phyloP scores from a whole-genome alignment of 495 filamentous ascomycete species.

The Terfezia boudieri region DNA sequence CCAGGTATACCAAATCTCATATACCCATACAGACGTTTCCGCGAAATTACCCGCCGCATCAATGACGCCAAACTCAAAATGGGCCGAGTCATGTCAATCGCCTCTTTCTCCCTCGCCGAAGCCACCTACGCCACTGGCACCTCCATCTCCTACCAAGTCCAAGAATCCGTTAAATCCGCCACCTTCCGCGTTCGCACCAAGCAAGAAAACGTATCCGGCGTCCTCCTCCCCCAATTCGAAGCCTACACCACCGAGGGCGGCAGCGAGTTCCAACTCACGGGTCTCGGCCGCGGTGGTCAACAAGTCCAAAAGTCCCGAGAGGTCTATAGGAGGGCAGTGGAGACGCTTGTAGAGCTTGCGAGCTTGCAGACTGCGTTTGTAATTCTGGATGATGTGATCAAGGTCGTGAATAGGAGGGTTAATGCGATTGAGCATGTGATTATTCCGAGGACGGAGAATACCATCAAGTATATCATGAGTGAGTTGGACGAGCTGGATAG shows the following conservation, averaged over 20 bases:
- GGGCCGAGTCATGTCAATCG: constrained; percentile 98
- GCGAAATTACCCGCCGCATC: constrained; percentile 88
- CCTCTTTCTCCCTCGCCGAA: constrained; percentile 90
- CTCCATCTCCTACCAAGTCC: constrained; percentile 89
- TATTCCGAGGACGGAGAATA: constrained; percentile 93
- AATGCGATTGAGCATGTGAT: constrained; percentile 99
- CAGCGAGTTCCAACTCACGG: constrained; percentile 91
- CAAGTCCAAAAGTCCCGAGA: constrained; percentile 88
- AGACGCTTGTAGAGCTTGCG: constrained; percentile 88
- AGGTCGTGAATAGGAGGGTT: constrained; percentile 94
- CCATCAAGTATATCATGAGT: constrained; percentile 95
- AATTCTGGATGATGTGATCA: constrained; percentile 96
- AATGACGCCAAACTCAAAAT: constrained; percentile 99
- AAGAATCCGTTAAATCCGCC: constrained; percentile 81
- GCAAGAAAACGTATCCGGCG: constrained; percentile 96
- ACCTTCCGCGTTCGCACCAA: constrained; percentile 80
- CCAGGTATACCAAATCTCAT: constrained; percentile 3
- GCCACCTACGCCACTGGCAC: constrained; percentile 94
- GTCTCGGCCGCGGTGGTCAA: constrained; percentile 89
- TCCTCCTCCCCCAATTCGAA: constrained; percentile 83
- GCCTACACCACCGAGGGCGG: constrained; percentile 64
- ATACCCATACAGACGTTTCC: constrained; percentile 8
- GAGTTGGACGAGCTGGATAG: constrained; percentile 94
- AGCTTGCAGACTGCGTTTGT: constrained; percentile 96
- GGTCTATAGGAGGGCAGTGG: constrained; percentile 91